A percentile compares a stretch with the other conserved stretches of the same genome.
These are phyloP conservation scores for Nakataea oryzae DNA, from an alignment of 2,329 filamentous ascomycete genomes.

Conservation along the genomic window DNA sequence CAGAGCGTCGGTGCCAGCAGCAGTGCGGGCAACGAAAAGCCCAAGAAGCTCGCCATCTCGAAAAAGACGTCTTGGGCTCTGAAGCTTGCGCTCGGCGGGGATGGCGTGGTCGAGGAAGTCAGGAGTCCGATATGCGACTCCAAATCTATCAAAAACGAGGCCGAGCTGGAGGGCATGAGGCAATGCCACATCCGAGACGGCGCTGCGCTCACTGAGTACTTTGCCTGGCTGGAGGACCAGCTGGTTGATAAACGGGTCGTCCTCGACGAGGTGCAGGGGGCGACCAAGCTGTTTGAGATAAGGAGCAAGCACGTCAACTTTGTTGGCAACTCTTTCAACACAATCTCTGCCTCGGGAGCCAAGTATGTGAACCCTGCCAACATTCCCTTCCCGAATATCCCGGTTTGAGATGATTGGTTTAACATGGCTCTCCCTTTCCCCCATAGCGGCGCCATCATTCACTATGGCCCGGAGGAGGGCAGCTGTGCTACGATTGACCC, in stretches of 20 bases:
- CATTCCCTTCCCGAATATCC: background rate
- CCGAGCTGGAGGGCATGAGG: slow-evolving; percentile 85
- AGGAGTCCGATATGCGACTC: slow-evolving; percentile 81
- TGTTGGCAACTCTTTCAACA: slow-evolving; percentile 85
- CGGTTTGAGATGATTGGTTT: background rate
- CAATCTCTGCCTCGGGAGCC: slow-evolving; percentile 87
- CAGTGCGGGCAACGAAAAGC: slow-evolving; percentile 14
- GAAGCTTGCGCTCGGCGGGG: slow-evolving; percentile 74
- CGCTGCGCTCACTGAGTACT: slow-evolving; percentile 81
- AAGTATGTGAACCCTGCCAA: slow-evolving; percentile 35
- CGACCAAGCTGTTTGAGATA: slow-evolving; percentile 76
- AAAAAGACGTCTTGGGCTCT: slow-evolving; percentile 91
- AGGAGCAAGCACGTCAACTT: slow-evolving; percentile 62
- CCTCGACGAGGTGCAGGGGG: slow-evolving; percentile 83
- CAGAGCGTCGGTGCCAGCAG: slow-evolving; percentile 17
- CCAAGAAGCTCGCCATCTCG: slow-evolving; percentile 71
- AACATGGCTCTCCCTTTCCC: slow-evolving; percentile 8
- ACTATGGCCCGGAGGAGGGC: slow-evolving; percentile 82
- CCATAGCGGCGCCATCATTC: slow-evolving; percentile 79
- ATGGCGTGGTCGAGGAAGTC: slow-evolving; percentile 73
- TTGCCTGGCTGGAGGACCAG: slow-evolving; percentile 93
- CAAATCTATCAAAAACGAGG: slow-evolving; percentile 90
- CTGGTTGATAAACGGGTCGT: slow-evolving; percentile 60
- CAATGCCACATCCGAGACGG: slow-evolving; percentile 90
- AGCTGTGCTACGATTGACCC: slow-evolving; percentile 78